phyloP scores from a whole-genome alignment of 1,284 basidiomycete species.

The Ganoderma lucidum region DNA sequence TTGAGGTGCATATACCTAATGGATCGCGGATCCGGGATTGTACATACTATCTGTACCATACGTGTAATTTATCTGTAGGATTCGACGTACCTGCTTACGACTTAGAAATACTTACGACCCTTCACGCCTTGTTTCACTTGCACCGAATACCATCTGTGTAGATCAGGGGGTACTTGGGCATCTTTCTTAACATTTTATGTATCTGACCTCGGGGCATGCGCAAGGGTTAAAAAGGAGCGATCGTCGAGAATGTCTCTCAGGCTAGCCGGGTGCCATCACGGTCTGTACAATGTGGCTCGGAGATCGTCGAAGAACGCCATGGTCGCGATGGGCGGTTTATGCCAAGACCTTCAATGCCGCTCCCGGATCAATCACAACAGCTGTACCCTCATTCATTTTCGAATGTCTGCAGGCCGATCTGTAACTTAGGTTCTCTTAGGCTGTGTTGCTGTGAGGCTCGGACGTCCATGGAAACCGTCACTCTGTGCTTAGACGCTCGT shows the following conservation, averaged over 20 bases:
- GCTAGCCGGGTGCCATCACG: no score
- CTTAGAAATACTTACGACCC: background rate
- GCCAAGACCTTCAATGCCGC: no score
- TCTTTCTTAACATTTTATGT: background rate
- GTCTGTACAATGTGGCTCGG: no score
- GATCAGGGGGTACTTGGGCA: background rate
- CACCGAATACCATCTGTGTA: background rate
- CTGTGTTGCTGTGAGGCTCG: background rate
- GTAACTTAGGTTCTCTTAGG: no score
- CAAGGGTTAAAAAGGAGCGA: background rate
- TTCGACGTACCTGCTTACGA: conserved; percentile 1
- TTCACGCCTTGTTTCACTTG: background rate
- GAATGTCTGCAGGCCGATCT: no score
- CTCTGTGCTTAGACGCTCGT: background rate
- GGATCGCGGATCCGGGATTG: conserved; percentile 24
- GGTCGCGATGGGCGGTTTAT: no score
- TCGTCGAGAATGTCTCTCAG: background rate
- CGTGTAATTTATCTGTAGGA: conserved; percentile 33
- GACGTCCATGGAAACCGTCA: background rate
- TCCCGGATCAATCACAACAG: no score
- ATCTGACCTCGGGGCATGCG: background rate
- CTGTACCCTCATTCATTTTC: no score
- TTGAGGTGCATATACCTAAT: conserved; percentile 10
- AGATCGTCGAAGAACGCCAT: no score
- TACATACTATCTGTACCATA: conserved; percentile 26